Conservation (phyloP, 202 grass and related monocot genomes). For the Panicum hallii region DNA sequence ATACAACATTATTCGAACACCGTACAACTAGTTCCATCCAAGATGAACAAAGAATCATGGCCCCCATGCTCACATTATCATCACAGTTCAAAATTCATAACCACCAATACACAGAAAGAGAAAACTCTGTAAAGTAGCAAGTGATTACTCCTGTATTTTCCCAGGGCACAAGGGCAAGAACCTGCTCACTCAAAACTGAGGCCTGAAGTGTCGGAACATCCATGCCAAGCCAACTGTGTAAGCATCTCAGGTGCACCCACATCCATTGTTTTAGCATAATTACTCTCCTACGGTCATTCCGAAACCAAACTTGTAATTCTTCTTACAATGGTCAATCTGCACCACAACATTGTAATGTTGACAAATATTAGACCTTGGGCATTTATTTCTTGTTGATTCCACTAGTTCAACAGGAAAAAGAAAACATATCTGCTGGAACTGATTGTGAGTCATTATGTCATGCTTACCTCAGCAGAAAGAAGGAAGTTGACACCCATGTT, state of each 20-base stretch:
- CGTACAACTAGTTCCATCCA: constrained; percentile 62
- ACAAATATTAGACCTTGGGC: constrained; percentile 16
- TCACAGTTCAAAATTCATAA: constrained; percentile 53
- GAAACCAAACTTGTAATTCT: constrained; percentile 99
- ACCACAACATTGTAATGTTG: constrained; percentile 37
- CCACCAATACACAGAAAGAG: constrained; percentile 31
- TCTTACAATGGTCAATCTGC: constrained; percentile 98
- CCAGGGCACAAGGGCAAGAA: constrained; percentile 29
- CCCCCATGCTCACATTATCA: constrained; percentile 47
- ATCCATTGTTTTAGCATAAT: constrained; percentile 31
- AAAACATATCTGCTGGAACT: background rate
- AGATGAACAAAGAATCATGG: constrained; percentile 79
- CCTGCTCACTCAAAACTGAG: constrained; percentile 43
- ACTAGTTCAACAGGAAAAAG: background rate
- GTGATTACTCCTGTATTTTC: constrained; percentile 37
- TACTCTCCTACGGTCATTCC: constrained; percentile 97
- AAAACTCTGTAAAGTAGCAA: constrained; percentile 45
- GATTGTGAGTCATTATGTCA: constrained; percentile 5
- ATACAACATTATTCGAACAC: constrained; percentile 49
- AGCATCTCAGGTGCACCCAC: constrained; percentile 27
- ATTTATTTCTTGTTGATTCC: constrained; percentile 24
- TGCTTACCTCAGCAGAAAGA: constrained; percentile 89
- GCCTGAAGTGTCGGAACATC: constrained; percentile 28
- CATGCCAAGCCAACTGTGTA: constrained; percentile 37
- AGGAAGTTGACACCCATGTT: constrained; percentile 99